A percentile compares a stretch with the other conserved stretches of the same genome.
These are phyloP conservation scores for Leptodontidium sp. DNA, from an alignment of 2,329 filamentous ascomycete genomes.

Conservation along the genomic window DNA sequence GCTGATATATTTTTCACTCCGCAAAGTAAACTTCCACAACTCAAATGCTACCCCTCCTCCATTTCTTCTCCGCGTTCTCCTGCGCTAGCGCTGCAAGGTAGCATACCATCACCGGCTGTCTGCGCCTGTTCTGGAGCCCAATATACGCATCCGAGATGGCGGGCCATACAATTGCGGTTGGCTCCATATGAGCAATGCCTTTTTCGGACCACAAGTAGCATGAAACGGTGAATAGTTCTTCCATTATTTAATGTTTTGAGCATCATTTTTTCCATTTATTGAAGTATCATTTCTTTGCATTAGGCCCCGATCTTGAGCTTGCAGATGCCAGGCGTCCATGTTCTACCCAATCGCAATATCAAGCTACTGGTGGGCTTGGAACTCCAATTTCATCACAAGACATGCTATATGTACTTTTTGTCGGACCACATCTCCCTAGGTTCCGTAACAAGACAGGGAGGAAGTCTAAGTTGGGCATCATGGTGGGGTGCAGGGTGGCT, in stretches of 20 bases:
- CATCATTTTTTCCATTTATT: not conserved
- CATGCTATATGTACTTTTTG: not conserved
- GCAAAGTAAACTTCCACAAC: slow-evolving; percentile 10
- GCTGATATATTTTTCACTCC: slow-evolving; percentile 9
- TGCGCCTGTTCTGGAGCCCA: slow-evolving; percentile 11
- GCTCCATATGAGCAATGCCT: not conserved
- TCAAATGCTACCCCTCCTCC: slow-evolving; percentile 13
- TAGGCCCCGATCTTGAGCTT: not conserved
- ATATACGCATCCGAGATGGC: slow-evolving; percentile 16
- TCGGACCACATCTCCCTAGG: slow-evolving; percentile 28
- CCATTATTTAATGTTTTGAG: not conserved
- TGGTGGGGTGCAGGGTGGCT: slow-evolving; percentile 16
- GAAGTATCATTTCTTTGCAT: not conserved
- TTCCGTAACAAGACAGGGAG: not conserved
- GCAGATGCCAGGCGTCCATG: not conserved
- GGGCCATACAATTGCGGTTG: slow-evolving; percentile 12
- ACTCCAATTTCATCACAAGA: slow-evolving; percentile 22
- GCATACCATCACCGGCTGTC: slow-evolving; percentile 2
- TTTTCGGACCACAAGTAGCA: not conserved
- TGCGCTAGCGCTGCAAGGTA: not conserved
- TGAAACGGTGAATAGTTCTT: not conserved
- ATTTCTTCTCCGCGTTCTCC: slow-evolving; percentile 16
- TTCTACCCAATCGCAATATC: not conserved
- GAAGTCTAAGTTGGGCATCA: not conserved
- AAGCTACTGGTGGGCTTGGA: not conserved